Evolutionary conservation across 805 yeast species (phyloP).

Genomic region (Suhomyces sp.): DNA sequence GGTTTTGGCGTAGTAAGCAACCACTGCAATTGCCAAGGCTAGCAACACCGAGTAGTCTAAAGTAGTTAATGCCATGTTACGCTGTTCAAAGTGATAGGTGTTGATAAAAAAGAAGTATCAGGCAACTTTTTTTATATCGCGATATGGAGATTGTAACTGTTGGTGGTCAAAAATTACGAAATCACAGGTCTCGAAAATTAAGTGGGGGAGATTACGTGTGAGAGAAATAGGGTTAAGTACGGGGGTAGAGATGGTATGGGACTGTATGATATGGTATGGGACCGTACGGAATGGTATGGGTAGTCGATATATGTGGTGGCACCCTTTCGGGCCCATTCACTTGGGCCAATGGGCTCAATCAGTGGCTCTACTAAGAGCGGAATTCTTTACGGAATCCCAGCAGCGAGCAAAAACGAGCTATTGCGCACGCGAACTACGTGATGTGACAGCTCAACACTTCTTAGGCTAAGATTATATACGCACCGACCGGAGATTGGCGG

Average conservation of each 20-base stretch:
- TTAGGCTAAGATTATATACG: too few species aligned
- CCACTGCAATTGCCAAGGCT: slow-evolving; percentile 62
- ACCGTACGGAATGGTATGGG: too few species aligned
- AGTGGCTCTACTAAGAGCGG: too few species aligned
- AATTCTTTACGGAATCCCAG: background rate
- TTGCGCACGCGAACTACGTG: background rate
- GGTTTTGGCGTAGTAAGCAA: slow-evolving; percentile 68
- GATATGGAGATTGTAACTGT: background rate
- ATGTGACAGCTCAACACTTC: background rate
- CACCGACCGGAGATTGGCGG: background rate
- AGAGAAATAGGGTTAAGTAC: too few species aligned
- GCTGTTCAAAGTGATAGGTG: background rate
- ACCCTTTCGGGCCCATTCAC: too few species aligned
- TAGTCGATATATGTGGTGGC: too few species aligned
- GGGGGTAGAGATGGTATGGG: too few species aligned
- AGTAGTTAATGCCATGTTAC: slow-evolving; percentile 59
- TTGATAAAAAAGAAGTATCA: background rate
- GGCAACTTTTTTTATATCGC: background rate
- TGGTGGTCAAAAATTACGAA: background rate
- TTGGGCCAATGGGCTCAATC: too few species aligned
- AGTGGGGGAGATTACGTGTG: background rate
- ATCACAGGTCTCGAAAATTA: background rate
- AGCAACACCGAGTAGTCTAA: slow-evolving; percentile 68
- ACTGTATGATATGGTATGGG: too few species aligned
- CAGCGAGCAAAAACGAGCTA: background rate